These are phyloP conservation scores for Sherardia arvensis DNA, from an alignment of 257 asterid genomes.

Conservation along the genomic window DNA sequence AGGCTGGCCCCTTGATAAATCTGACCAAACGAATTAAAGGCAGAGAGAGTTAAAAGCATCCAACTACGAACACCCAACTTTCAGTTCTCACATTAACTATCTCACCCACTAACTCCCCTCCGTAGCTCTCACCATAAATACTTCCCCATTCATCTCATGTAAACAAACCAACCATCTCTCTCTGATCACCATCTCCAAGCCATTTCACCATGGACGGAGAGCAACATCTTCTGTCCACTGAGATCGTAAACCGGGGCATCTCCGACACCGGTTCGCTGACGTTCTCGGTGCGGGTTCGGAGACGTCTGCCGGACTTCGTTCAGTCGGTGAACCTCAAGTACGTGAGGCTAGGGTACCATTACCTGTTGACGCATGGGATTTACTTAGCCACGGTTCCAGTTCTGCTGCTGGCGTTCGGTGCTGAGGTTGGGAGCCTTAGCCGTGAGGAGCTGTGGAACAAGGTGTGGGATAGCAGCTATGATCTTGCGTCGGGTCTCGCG, in stretches of 20 bases:
- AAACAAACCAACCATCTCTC: background rate
- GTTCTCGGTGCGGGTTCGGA: constrained; percentile 69
- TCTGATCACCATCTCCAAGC: background rate
- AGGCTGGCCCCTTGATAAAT: constrained; percentile 29
- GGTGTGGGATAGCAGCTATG: constrained; percentile 63
- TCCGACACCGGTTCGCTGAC: constrained; percentile 66
- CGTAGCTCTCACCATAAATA: constrained; percentile 30
- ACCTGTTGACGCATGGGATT: constrained; percentile 64
- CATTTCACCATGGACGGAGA: constrained; percentile 40
- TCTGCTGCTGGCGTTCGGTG: constrained; percentile 57
- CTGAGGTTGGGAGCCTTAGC: constrained; percentile 70
- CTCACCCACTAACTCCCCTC: constrained; percentile 16
- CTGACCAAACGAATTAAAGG: constrained; percentile 32
- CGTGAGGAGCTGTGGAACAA: constrained; percentile 69
- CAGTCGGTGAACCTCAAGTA: constrained; percentile 85
- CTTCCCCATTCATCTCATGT: constrained; percentile 8
- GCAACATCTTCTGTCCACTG: constrained; percentile 65
- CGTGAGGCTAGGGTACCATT: constrained; percentile 79
- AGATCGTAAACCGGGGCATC: constrained; percentile 77
- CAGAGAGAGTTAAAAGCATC: constrained; percentile 29
- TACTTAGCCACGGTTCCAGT: constrained; percentile 68
- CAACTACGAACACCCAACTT: constrained; percentile 34
- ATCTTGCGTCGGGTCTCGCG: constrained; percentile 51
- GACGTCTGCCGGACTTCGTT: constrained; percentile 78
- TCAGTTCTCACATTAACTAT: constrained; percentile 35